These are phyloP conservation scores for Talaromyces funiculosus DNA, from an alignment of 2,329 filamentous ascomycete species.

Conservation along the genomic window DNA sequence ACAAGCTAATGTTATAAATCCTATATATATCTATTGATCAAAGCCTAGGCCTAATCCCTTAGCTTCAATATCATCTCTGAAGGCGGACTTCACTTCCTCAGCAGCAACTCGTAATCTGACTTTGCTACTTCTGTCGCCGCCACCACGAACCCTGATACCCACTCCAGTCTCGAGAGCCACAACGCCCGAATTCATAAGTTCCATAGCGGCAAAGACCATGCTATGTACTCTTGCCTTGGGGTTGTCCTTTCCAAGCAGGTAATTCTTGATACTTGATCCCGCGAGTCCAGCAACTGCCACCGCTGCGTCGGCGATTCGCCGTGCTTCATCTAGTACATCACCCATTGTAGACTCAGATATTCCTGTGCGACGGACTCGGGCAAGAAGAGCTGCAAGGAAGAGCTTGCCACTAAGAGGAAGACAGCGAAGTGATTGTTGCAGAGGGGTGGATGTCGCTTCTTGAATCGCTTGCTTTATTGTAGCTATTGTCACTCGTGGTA, in stretches of 20 bases:
- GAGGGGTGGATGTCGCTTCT: constrained; percentile 85
- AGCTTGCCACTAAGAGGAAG: constrained; percentile 79
- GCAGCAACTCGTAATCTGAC: constrained; percentile 80
- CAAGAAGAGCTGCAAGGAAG: constrained; percentile 74
- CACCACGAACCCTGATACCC: constrained; percentile 31
- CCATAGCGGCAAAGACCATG: constrained; percentile 68
- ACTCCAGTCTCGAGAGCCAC: constrained; percentile 64
- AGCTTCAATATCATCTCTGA: constrained; percentile 82
- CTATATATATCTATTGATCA: constrained; percentile 23
- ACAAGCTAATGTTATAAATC: neutral
- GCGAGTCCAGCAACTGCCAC: constrained; percentile 47
- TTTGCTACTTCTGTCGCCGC: constrained; percentile 80
- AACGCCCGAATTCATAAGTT: constrained; percentile 80
- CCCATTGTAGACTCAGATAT: constrained; percentile 81
- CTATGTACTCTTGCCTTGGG: constrained; percentile 47
- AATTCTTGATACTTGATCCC: constrained; percentile 53
- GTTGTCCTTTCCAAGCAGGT: constrained; percentile 47
- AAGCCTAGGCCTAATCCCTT: constrained; percentile 65
- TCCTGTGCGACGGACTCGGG: constrained; percentile 74
- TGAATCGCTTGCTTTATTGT: constrained; percentile 92
- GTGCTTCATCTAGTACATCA: constrained; percentile 82
- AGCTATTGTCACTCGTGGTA: constrained; percentile 73
- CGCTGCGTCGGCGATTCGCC: constrained; percentile 52
- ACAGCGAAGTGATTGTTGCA: constrained; percentile 80
- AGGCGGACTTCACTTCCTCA: constrained; percentile 82